These are phyloP conservation scores for Amaranthus hypochondriacus DNA, from an alignment of 148 eudicot genomes.

Conservation along the genomic window DNA sequence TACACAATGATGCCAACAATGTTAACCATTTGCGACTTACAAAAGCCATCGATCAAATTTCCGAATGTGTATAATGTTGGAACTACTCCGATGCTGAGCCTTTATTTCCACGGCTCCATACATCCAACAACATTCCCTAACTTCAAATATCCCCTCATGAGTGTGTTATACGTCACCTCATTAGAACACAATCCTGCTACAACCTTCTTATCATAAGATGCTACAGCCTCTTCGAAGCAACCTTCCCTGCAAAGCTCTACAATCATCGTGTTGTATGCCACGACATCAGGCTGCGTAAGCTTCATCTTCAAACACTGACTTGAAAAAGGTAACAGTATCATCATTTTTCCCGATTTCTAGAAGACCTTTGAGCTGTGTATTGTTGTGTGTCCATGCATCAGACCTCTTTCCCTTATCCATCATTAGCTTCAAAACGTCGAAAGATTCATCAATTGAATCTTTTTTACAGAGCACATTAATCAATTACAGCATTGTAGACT, in stretches of 20 bases:
- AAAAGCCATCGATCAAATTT: conserved; percentile 52
- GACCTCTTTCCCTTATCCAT: conserved; percentile 43
- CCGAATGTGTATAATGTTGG: conserved; percentile 43
- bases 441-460: conserved; percentile 43
- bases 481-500: conserved; percentile 37
- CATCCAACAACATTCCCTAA: conserved; percentile 40
- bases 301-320: conserved; percentile 30
- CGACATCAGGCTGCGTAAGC: conserved; percentile 35
- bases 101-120: conserved; percentile 46
- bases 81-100: conserved; percentile 26
- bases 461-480: conserved; percentile 45
- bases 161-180: conserved; percentile 33
- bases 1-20: conserved; percentile 59
- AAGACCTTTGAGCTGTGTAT: conserved; percentile 35
- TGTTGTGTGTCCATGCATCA: conserved; percentile 36
- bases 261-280: conserved; percentile 37
- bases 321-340: conserved; percentile 41
- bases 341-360: conserved; percentile 44
- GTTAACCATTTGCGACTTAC: conserved; percentile 47
- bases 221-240: conserved; percentile 42
- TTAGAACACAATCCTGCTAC: conserved; percentile 24
- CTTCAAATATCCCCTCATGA: conserved; percentile 50
- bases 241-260: conserved; percentile 51
- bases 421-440: conserved; percentile 44
- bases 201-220: conserved; percentile 35